These are phyloP conservation scores for Sporothrix pseudoabietina DNA, from an alignment of 2,329 filamentous ascomycete genomes.

Conservation along the genomic window DNA sequence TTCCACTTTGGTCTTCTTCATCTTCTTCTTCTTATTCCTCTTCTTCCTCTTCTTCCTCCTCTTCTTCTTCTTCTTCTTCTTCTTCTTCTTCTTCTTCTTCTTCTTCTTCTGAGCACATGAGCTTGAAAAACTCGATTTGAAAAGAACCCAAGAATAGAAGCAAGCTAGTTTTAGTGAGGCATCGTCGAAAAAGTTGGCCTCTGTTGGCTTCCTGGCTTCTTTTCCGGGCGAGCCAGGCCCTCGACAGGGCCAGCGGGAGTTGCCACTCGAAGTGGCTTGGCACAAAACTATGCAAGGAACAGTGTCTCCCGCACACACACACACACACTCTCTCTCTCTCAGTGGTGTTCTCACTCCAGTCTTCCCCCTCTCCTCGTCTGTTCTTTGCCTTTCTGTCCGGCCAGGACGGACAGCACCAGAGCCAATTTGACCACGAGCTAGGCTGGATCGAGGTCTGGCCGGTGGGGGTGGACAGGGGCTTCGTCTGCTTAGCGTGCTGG, in stretches of 20 bases:
- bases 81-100: not conserved
- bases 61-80: not conserved
- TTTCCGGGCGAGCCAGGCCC: no score
- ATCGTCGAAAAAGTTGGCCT: not conserved
- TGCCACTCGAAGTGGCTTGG: constrained; percentile 25
- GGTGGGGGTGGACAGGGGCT: constrained; percentile 14
- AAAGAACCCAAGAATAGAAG: constrained; percentile 20
- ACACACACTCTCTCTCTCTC: not conserved
- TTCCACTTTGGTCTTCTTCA: not conserved
- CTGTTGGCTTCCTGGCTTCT: not conserved
- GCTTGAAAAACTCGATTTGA: not conserved
- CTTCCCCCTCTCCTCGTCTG: not conserved
- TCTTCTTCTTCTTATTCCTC: not conserved
- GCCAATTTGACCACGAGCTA: constrained; percentile 13
- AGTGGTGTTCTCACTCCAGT: no score
- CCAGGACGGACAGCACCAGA: not conserved
- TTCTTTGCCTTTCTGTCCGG: not conserved
- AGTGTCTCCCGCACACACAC: not conserved
- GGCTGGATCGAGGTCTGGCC: constrained; percentile 11
- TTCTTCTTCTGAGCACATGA: not conserved
- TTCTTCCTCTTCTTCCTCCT: no score
- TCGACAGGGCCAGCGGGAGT: constrained; percentile 25
- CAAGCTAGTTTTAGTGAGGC: constrained; percentile 3
- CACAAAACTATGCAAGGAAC: constrained; percentile 24
- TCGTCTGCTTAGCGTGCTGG: constrained; percentile 17